Percentiles rank a stretch among this genome's conserved stretches.
phyloP scores from a whole-genome alignment of 768 basidiomycete species.

The Coprinopsis cinerea region DNA sequence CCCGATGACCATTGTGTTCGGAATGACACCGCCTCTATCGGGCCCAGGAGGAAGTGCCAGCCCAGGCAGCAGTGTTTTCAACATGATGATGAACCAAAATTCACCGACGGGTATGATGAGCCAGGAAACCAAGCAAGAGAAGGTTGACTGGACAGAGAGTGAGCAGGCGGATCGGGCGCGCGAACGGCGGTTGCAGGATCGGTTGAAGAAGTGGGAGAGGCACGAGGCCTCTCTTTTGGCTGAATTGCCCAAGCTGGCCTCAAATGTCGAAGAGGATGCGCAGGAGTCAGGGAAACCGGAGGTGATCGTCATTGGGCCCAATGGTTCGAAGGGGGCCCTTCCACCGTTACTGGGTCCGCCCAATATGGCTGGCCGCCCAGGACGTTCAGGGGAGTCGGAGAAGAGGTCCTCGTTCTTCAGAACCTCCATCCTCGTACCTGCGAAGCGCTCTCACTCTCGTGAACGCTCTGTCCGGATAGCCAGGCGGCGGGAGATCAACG shows the following conservation, averaged over 20 bases:
- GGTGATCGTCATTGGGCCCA: slow-evolving; percentile 44
- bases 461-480: slow-evolving; percentile 56
- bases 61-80: slow-evolving; percentile 32
- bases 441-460: slow-evolving; percentile 41
- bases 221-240: slow-evolving; percentile 52
- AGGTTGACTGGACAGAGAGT: slow-evolving; percentile 61
- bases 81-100: slow-evolving; percentile 40
- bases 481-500: slow-evolving; percentile 71
- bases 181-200: slow-evolving; percentile 65
- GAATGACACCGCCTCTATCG: slow-evolving; percentile 54
- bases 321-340: slow-evolving; percentile 26
- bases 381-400: slow-evolving; percentile 17
- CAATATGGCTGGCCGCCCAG: neutral
- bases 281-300: slow-evolving; percentile 30
- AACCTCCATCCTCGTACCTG: slow-evolving; percentile 64
- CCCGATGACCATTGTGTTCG: slow-evolving; percentile 82
- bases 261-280: slow-evolving; percentile 32
- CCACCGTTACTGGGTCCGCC: slow-evolving; percentile 25
- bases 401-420: slow-evolving; percentile 49
- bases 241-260: slow-evolving; percentile 53
- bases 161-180: slow-evolving; percentile 59
- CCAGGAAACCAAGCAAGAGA: slow-evolving; percentile 12
- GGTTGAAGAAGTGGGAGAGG: slow-evolving; percentile 71
- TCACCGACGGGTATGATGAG: slow-evolving; percentile 23
- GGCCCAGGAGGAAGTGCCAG: neutral